phyloP scores from a whole-genome alignment of 352 stramenopile species.

The Thraustochytrium sp. region DNA sequence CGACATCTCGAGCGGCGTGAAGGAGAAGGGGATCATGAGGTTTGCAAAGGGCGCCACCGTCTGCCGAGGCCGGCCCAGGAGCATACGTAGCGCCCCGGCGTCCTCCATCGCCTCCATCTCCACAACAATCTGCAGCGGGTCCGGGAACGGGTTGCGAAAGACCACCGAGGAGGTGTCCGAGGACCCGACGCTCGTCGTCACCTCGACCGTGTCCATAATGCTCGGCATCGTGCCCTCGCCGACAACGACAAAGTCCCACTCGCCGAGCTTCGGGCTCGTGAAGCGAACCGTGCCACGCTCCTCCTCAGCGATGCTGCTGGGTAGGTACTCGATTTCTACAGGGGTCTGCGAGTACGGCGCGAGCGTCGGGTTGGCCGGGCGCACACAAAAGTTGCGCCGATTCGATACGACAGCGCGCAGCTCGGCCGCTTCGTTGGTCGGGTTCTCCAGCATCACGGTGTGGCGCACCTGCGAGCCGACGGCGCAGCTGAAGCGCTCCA shows the following conservation, averaged over 20 bases:
- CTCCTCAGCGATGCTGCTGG: conserved; percentile 72
- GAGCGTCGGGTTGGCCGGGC: conserved; percentile 55
- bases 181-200: conserved; percentile 64
- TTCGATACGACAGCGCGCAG: conserved; percentile 68
- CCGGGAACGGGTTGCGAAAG: conserved; percentile 84
- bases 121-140: conserved; percentile 69
- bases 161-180: conserved; percentile 73
- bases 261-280: conserved; percentile 67
- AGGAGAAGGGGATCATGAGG: conserved; percentile 81
- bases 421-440: conserved; percentile 65
- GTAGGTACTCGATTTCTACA: conserved; percentile 76
- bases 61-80: conserved; percentile 61
- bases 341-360: conserved; percentile 63
- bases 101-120: conserved; percentile 45
- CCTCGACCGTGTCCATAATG: conserved; percentile 72
- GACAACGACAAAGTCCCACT: conserved; percentile 74
- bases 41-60: conserved; percentile 66
- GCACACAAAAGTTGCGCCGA: conserved; percentile 77
- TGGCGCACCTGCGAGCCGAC: conserved; percentile 70
- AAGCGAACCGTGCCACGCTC: conserved; percentile 67
- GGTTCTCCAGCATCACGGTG: conserved; percentile 77
- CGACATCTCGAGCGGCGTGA: conserved; percentile 62
- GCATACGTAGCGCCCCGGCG: conserved; percentile 53
- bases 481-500: conserved; percentile 70
- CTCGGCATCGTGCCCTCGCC: conserved; percentile 69